Conservation (phyloP, 192 early-diverging fungal genomes). For the Linnemannia exigua region DNA sequence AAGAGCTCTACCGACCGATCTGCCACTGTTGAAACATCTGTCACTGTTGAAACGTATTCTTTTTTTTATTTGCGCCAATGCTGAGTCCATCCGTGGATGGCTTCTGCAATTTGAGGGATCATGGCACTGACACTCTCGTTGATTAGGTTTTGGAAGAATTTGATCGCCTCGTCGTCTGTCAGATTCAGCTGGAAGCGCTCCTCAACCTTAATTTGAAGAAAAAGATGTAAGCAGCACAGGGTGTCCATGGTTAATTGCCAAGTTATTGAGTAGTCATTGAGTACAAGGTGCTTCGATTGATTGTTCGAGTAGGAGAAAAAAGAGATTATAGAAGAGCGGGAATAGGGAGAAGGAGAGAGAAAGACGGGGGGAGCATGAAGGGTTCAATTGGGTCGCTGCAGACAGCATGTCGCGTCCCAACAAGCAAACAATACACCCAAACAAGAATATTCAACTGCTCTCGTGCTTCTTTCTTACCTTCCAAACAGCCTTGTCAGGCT, state of each 20-base stretch:
- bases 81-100: conserved; percentile 97
- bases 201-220: conserved; percentile 79
- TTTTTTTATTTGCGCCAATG: conserved; percentile 73
- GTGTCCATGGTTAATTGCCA: not conserved
- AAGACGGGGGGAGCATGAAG: too few species aligned
- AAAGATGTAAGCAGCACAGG: not conserved
- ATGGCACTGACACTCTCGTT: conserved; percentile 94
- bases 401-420: not conserved
- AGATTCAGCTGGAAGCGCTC: conserved; percentile 96
- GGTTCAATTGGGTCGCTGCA: not conserved
- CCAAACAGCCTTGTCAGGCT: conserved; percentile 96
- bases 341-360: not conserved
- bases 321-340: not conserved
- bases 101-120: conserved; percentile 98
- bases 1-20: too few species aligned
- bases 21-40: not conserved
- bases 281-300: not conserved
- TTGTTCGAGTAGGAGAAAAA: not conserved
- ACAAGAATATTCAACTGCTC: not conserved
- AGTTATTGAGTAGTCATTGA: not conserved
- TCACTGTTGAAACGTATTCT: not conserved
- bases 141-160: conserved; percentile 93
- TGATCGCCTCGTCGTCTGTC: conserved; percentile 94
- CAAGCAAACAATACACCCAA: not conserved
- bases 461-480: conserved; percentile 69